Base-by-base conservation (phyloP, 192 early-diverging fungal genomes). In the Coemansia sp. region DNA sequence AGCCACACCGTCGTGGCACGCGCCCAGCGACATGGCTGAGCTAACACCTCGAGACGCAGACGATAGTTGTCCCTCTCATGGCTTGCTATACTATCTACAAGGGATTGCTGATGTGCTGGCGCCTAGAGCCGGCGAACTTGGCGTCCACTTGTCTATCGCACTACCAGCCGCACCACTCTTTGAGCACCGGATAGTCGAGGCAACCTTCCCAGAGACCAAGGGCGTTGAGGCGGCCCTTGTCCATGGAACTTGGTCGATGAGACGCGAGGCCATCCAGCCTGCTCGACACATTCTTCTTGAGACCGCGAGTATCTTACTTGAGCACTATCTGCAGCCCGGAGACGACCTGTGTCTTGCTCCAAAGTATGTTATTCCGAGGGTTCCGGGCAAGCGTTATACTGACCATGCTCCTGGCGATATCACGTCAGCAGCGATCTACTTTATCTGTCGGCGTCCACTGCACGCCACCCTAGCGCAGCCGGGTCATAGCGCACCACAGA, bases 61-160 rank as follows among this genome's bases (percentile, higher is more conserved):
- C 27, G 22, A 18, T 52, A 62, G 13, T 27, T 33, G 34, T 10
- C 3, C 36, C 43, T 29, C 46, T 5, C 38, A 66, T 29, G 69
- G 60, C 34, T 31, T 68, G 15, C 61, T 77, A 34, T 62, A 69
- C 34, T 69, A 62, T 29, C 10, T 83, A 66, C 75, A 83, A 65
- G 66, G 58, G n/a, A 68, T 83, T 24, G 72, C 55, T 39, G 80
- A 83, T 43, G 76, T 73, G 12, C 36, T 78, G 60, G 76, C 72
- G 1, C 75, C 80, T 12, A 55, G 75, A 52, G 80, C 80, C 5
- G 75, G 41, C 3, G 76, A 78, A 44, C 70, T 78, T 31, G 68
- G 61, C 15, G 61, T 78, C 11, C 34, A 43, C 3, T 12, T 83
- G 34, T 38, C 64, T 1, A 49, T 83, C 41, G 72, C 80, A 1